Percentiles rank a stretch among this genome's conserved stretches.
phyloP scores from a whole-genome alignment of 441 rosid genomes.

The Euphorbia neoarborescens region DNA sequence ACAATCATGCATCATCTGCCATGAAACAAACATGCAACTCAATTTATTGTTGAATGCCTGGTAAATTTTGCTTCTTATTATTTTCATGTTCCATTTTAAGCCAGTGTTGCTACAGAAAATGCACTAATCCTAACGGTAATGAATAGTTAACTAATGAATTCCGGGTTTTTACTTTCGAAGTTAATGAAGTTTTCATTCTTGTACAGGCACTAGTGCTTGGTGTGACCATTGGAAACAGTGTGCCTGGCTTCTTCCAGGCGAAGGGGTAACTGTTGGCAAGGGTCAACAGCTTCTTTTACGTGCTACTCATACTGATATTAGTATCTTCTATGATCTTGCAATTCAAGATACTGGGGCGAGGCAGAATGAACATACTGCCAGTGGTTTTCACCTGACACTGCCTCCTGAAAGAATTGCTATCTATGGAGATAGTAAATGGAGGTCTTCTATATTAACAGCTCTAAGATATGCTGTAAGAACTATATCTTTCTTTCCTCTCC shows the following conservation, averaged over 20 bases:
- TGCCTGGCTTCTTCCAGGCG: slow-evolving; percentile 68
- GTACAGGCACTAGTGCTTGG: slow-evolving; percentile 59
- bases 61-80: not conserved
- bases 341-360: slow-evolving; percentile 26
- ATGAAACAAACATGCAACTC: not conserved
- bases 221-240: slow-evolving; percentile 99
- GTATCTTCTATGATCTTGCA: slow-evolving; percentile 50
- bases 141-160: not conserved
- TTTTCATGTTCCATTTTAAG: not conserved
- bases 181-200: slow-evolving; percentile 25
- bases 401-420: slow-evolving; percentile 74
- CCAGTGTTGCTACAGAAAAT: not conserved
- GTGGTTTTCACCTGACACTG: slow-evolving; percentile 48
- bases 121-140: not conserved
- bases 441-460: slow-evolving; percentile 51
- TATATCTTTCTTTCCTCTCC: slow-evolving; percentile 19
- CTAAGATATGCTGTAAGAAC: slow-evolving; percentile 52
- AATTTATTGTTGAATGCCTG: slow-evolving; percentile 3
- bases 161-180: slow-evolving; percentile 1
- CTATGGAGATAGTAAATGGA: slow-evolving; percentile 67
- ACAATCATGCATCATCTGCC: not conserved
- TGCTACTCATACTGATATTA: slow-evolving; percentile 62
- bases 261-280: slow-evolving; percentile 43
- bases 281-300: slow-evolving; percentile 51
- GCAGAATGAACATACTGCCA: slow-evolving; percentile 23